Base-by-base conservation (phyloP, 2,329 filamentous ascomycete species). In the Diaporthe sp. region DNA sequence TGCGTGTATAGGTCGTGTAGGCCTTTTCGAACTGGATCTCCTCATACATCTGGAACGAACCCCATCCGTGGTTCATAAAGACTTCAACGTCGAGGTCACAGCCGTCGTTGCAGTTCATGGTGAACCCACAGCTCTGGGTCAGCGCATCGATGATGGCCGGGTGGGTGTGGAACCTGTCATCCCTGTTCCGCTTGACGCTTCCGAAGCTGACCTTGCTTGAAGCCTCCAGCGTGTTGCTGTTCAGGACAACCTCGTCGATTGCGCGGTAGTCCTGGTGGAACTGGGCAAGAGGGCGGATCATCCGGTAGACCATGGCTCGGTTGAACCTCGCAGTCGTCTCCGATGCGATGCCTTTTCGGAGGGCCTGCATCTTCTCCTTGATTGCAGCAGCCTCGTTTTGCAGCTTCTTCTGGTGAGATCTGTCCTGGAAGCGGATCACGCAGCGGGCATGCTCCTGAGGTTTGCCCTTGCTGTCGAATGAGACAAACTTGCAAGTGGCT, bases 251-350 rank as follows among this genome's bases (percentile, higher is more conserved):
- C 71, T 90, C 88, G 44, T 91, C 86, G 83, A 92, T 91, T 37
- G 89, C 90, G 70, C 85, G 86, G 80, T 90, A 92, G 51, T 85
- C 85, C 10, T 80, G 82, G n/a, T 86, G 84, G 77, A 92, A 92
- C 79, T 91, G 88, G 4, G 92, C 90, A 0, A 92, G 83, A 53
- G 88, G 87, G 8, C 82, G 79, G 79, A 91, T 90, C 1, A 90
- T 88, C 84, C 95, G 95, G 88, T 97, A 97, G 22, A 93, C 92
- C 85, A 95, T 90, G 37, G 93, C 93, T 31, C 93, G 91, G 72
- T 93, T 90, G 77, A 95, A 90, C 83, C 94, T 93, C 81, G 94
- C 93, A 39, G 93, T 92, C 72, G 89, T 89, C 53, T 93, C 93
- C 39, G 87, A 88, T 79, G 89, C 85, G 70, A 93, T 92, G 75